These are phyloP conservation scores for Pythium aquatile DNA, from an alignment of 352 stramenopile species.

Conservation along the genomic window DNA sequence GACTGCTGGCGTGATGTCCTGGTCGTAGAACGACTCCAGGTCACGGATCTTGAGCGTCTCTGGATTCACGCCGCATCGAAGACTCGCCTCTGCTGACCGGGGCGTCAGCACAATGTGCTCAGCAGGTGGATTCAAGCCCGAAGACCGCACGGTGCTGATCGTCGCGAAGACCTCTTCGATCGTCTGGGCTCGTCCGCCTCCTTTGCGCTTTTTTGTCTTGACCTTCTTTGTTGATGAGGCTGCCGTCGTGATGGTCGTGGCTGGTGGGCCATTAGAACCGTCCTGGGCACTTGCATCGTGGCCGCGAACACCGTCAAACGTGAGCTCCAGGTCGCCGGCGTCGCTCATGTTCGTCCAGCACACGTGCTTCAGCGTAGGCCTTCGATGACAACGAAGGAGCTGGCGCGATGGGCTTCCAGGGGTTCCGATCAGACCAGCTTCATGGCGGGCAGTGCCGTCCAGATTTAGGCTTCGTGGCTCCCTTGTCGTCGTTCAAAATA, in stretches of 20 bases:
- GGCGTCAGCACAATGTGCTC: constrained; percentile 86
- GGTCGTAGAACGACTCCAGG: constrained; percentile 90
- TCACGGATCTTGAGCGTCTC: constrained; percentile 91
- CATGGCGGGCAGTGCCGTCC: not conserved
- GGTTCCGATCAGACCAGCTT: constrained; percentile 2
- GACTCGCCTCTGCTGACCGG: constrained; percentile 84
- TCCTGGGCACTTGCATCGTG: constrained; percentile 3
- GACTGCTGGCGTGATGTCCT: constrained; percentile 75
- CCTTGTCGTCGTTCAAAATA: not conserved
- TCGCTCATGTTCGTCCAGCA: not conserved
- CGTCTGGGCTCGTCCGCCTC: constrained; percentile 47
- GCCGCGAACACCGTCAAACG: constrained; percentile 16
- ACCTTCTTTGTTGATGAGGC: constrained; percentile 34
- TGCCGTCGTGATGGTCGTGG: not conserved
- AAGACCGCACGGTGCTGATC: constrained; percentile 67
- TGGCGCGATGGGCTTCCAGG: not conserved
- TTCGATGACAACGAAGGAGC: not conserved
- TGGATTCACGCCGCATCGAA: constrained; percentile 90
- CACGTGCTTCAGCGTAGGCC: not conserved
- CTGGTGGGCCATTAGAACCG: not conserved
- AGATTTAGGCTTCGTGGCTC: not conserved
- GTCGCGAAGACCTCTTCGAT: constrained; percentile 82
- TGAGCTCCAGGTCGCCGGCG: constrained; percentile 11
- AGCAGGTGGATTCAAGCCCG: constrained; percentile 61
- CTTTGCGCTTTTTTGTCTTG: constrained; percentile 62